Percentiles rank a stretch among this genome's conserved stretches.
phyloP scores from a whole-genome alignment of 345 rosid species.

The Euphorbia peplus region DNA sequence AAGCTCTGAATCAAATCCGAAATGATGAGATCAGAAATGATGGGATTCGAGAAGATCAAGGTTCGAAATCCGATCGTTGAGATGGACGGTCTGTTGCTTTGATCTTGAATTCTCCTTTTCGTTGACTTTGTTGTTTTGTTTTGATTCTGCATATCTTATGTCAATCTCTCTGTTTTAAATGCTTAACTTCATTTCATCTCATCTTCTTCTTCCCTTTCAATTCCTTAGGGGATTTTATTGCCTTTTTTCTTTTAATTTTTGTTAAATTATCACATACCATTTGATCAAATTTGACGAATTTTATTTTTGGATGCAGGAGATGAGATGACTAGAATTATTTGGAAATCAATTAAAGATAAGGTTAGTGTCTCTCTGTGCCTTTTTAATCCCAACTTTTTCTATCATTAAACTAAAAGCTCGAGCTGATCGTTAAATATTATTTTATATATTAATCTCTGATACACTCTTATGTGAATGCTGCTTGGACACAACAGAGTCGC shows the following conservation, averaged over 20 bases:
- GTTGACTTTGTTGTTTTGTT: neutral
- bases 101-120: neutral
- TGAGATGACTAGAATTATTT: slow-evolving; percentile 33
- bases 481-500: too few relatives aligned
- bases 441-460: too few relatives aligned
- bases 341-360: slow-evolving; percentile 34
- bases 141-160: neutral
- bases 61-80: slow-evolving; percentile 53
- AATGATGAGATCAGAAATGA: slow-evolving; percentile 9
- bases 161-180: neutral
- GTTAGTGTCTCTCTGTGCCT: slow-evolving; percentile 2
- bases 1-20: neutral
- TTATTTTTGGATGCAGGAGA: slow-evolving; percentile 17
- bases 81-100: slow-evolving; percentile 44
- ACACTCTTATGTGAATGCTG: too few relatives aligned
- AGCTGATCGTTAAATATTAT: too few relatives aligned
- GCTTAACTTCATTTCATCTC: too few relatives aligned
- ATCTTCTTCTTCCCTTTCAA: neutral
- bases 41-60: slow-evolving; percentile 52
- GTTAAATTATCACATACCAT: neutral
- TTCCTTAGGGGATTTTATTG: neutral
- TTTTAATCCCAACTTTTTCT: neutral
- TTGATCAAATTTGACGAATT: neutral
- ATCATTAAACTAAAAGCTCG: too few relatives aligned
- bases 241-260: neutral